phyloP scores from a whole-genome alignment of 371 early-diverging fungal genomes.

The Mucor irregularis region DNA sequence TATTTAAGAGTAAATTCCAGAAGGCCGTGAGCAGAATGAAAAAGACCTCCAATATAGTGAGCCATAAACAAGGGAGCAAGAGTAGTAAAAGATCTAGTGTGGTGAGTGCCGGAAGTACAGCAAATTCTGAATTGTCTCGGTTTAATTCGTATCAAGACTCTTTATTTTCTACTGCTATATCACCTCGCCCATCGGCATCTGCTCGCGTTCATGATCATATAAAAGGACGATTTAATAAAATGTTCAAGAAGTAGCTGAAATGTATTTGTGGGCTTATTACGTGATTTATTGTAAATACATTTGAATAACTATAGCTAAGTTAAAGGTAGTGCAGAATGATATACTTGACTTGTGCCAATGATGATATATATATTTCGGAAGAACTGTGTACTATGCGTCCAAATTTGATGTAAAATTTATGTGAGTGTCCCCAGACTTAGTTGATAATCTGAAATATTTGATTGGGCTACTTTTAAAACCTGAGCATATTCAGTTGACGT shows the following conservation, averaged over 20 bases:
- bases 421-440: slow-evolving; percentile 1
- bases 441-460: slow-evolving; percentile 1
- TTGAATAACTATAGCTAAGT: too few relatives aligned
- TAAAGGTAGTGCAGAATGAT: too few relatives aligned
- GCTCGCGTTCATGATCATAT: slow-evolving; percentile 10
- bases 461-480: neutral
- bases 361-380: too few relatives aligned
- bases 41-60: neutral
- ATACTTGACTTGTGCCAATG: too few relatives aligned
- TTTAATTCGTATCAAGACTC: neutral
- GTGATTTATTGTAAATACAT: too few relatives aligned
- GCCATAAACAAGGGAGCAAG: neutral
- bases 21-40: slow-evolving; percentile 15
- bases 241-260: slow-evolving; percentile 13
- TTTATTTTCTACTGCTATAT: neutral
- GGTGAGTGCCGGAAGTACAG: neutral
- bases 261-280: too few relatives aligned
- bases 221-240: slow-evolving; percentile 14
- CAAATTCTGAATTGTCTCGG: neutral
- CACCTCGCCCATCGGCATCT: slow-evolving; percentile 13
- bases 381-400: too few relatives aligned
- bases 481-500: slow-evolving; percentile 8
- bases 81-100: neutral
- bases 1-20: slow-evolving; percentile 13
- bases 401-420: too few relatives aligned